Percentiles rank a stretch among this genome's conserved stretches.
These are phyloP conservation scores for Corymbia citriodora DNA, from an alignment of 441 rosid species.

Conservation along the genomic window DNA sequence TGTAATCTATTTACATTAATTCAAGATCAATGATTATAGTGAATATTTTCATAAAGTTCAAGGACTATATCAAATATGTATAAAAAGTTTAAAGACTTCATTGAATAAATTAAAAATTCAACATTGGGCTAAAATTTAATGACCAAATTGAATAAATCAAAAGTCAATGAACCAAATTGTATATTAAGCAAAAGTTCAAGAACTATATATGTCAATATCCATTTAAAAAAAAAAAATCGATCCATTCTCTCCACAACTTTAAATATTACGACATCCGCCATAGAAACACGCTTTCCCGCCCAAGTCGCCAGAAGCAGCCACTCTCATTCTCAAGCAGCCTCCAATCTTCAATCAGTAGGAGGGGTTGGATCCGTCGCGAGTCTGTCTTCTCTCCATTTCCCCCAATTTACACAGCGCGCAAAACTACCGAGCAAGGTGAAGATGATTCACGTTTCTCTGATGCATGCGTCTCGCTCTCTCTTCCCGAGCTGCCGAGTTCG, in stretches of 20 bases:
- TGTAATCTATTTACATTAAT: no score
- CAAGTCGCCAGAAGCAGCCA: neutral
- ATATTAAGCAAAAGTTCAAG: no score
- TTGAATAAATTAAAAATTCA: no score
- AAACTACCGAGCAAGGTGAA: neutral
- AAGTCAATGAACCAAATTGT: no score
- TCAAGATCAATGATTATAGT: no score
- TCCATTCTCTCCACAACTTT: neutral
- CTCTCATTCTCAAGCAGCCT: neutral
- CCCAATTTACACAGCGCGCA: neutral
- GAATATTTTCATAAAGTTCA: no score
- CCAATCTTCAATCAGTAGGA: neutral
- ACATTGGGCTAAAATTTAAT: no score
- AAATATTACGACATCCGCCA: neutral
- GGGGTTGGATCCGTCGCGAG: neutral
- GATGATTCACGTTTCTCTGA: neutral
- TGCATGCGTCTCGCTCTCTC: neutral
- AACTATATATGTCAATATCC: no score
- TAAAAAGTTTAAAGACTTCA: no score
- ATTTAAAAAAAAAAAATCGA: neutral
- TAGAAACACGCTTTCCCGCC: neutral
- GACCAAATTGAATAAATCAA: no score
- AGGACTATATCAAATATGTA: no score
- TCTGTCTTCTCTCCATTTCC: neutral
- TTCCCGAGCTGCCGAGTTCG: neutral